Conservation (phyloP, 768 basidiomycete species). For the Solioccasus polychromus region DNA sequence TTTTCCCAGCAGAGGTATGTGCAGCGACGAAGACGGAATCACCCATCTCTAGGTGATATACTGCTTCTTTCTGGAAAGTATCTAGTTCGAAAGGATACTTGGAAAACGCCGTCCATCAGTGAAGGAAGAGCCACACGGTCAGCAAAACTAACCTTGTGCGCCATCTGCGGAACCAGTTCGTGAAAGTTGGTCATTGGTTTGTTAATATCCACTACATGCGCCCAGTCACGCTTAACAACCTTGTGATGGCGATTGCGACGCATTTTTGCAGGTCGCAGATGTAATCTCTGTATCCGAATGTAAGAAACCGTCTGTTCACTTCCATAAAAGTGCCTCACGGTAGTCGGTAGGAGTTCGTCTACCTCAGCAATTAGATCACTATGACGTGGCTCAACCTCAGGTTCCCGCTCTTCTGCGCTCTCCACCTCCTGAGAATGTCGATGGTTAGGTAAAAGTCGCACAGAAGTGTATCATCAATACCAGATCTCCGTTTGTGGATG, state of each 20-base stretch:
- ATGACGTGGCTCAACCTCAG: slow-evolving; percentile 16
- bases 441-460: slow-evolving; percentile 22
- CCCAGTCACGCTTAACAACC: slow-evolving; percentile 90
- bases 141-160: slow-evolving; percentile 64
- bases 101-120: slow-evolving; percentile 6
- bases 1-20: slow-evolving; percentile 99
- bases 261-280: slow-evolving; percentile 53
- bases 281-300: slow-evolving; percentile 43
- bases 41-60: slow-evolving; percentile 95
- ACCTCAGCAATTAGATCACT: slow-evolving; percentile 47
- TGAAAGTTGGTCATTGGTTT: slow-evolving; percentile 85
- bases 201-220: slow-evolving; percentile 93
- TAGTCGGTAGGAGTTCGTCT: slow-evolving; percentile 74
- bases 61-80: slow-evolving; percentile 97
- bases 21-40: slow-evolving; percentile 99
- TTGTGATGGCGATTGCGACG: slow-evolving; percentile 43
- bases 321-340: slow-evolving; percentile 31
- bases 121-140: background rate
- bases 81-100: slow-evolving; percentile 99
- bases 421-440: slow-evolving; percentile 19
- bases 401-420: slow-evolving; percentile 19
- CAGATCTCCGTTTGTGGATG: slow-evolving; percentile 10
- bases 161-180: slow-evolving; percentile 95
- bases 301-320: slow-evolving; percentile 1
- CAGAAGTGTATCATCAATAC: slow-evolving; percentile 13